These are phyloP conservation scores for Cryptococcus neoformans DNA, from an alignment of 1,284 basidiomycete species.

Conservation along the genomic window DNA sequence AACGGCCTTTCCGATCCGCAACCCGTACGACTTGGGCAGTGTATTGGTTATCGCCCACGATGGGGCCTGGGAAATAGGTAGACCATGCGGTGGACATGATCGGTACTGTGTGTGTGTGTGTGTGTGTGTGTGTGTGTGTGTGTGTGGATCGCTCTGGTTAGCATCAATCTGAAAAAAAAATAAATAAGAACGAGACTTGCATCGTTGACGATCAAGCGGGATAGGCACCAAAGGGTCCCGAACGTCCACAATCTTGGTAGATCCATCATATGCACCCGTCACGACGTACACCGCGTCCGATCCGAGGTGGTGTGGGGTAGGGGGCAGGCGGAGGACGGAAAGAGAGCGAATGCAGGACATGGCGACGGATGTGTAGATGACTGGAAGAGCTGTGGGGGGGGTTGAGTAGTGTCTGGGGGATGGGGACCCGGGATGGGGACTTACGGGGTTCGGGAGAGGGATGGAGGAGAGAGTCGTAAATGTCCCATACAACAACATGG, in stretches of 20 bases:
- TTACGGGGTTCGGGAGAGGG: background rate
- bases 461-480: slow-evolving; percentile 52
- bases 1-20: background rate
- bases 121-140: too few relatives aligned
- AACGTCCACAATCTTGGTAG: slow-evolving; percentile 27
- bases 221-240: slow-evolving; percentile 22
- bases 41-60: background rate
- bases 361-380: slow-evolving; percentile 23
- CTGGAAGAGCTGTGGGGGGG: slow-evolving; percentile 19
- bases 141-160: background rate
- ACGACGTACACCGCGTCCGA: too few relatives aligned
- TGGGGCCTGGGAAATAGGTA: background rate
- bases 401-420: slow-evolving; percentile 2
- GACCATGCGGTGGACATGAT: slow-evolving; percentile 34
- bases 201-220: background rate
- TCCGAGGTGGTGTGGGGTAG: background rate
- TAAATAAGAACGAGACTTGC: background rate
- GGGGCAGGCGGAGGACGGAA: slow-evolving; percentile 24
- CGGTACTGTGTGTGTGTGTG: slow-evolving; percentile 15
- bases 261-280: slow-evolving; percentile 31
- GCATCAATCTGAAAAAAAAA: background rate
- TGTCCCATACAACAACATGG: slow-evolving; percentile 67
- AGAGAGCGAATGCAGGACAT: slow-evolving; percentile 26
- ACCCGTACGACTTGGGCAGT: background rate
- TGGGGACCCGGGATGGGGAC: background rate